Evolutionary conservation across 164 flowering plant genomes (phyloP), one percentile per base, ranked within the genome.

Genomic region (Aristolochia contorta): DNA sequence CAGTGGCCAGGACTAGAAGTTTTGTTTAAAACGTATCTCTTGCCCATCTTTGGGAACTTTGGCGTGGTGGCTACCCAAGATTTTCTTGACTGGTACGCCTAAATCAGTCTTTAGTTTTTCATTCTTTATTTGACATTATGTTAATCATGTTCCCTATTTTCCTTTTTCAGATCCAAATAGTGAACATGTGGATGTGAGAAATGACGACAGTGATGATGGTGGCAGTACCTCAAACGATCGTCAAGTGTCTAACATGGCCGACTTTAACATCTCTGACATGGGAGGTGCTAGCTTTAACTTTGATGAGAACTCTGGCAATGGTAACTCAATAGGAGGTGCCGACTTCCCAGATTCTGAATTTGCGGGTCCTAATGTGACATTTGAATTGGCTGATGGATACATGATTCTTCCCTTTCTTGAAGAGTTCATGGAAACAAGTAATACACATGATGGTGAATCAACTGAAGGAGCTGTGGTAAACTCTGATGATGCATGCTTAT

Each of bases 251-350:
- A 80, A 77, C 67, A 69, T 78, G 61, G 79, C 91, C 49, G 91
- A 84, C 74, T 82, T 83, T 66, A 67, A 61, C 71, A 74, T 83
- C 52, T 82, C 91, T 68, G 96, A 89, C 68, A 76, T 80, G 79
- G 69, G 80, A 61, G 63, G 84, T 67, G 61, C 81, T 37, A 76
- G 74, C 62, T 51, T 79, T 67, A 69, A 86, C 16, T 73, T 65
- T 52, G 79, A 78, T 67, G 85, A 70, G 54, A 69, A 59, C 65
- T 45, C 65, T n/a, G 55, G 65, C 50, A 72, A 67, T 63, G 78
- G 70, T 51, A 74, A 67, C 32, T 61, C 67, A 57, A 60, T 65
- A 23, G 78, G 72, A n/a, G 61, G 57, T 51, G 60, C 49, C 59
- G 58, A 66, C 46, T 72, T 71, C 51, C 71, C 78, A 69, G 84